Base-by-base conservation (phyloP, 805 yeast genomes). In the Metschnikowia kofuensis region DNA sequence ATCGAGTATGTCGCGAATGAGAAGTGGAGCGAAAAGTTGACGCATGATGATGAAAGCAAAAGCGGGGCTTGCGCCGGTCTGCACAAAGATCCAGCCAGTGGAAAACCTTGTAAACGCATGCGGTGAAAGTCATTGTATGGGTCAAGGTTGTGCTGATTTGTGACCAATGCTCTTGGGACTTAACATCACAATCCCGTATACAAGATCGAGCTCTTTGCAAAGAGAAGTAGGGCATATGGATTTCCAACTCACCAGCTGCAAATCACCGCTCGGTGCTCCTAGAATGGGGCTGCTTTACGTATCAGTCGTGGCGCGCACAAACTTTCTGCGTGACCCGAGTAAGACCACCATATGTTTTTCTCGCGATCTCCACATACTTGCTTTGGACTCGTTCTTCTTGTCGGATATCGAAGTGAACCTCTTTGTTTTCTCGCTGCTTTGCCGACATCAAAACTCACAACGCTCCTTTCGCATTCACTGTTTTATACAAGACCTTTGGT, bases 311-410 rank as follows among this genome's bases (percentile, higher is more conserved):
- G 52, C 45, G 41, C 38, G 52, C 54, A 36, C 58, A 48, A 45
- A 38, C 41, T 43, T 50, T 41, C 54, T 48, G 58, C 58, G 56
- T 54, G 56, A 54, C 58, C 58, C 41, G 44, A 48, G 15, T 51
- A 37, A 27, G 40, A 21, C 42, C 49, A 46, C 48, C 39, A 27
- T 40, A 38, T 36, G 46, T 45, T 45, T 47, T 39, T 48, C 41
- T 44, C 51, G 51, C 54, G 51, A 47, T 50, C 55, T 52, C 52
- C 53, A 47, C 54, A 47, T 34, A 44, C 44, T 32, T 43, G 15
- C 12, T 37, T 31, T 35, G 36, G 10, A 40, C 29, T 40, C 32
- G 27, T 39, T 49, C 42, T 42, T 48, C 45, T 42, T 44, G 31
- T 50, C 49, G 42, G 26, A 30, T 14, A 28, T 15, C 14, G n/a